Conservation (phyloP, 2,329 filamentous ascomycete genomes). For the Botryotinia globosa region DNA sequence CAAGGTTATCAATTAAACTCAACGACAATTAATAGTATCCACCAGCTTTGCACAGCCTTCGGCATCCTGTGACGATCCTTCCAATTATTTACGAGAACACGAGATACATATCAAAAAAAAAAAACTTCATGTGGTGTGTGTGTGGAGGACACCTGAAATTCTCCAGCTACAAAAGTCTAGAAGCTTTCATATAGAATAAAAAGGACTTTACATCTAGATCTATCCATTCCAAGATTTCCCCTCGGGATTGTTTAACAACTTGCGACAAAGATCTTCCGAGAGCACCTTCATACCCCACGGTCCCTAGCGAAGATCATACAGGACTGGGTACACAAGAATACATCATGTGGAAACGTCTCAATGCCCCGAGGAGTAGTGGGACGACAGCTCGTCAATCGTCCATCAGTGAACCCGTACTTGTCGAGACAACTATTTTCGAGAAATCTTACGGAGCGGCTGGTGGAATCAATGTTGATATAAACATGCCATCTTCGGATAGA, state of each 20-base stretch:
- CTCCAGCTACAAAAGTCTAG: conserved; percentile 8
- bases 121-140: background rate
- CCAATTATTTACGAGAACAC: conserved; percentile 19
- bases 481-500: conserved; percentile 26
- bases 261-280: conserved; percentile 7
- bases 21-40: background rate
- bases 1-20: background rate
- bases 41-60: conserved; percentile 14
- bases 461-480: conserved; percentile 35
- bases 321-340: conserved; percentile 17
- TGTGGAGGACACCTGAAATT: background rate
- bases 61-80: conserved; percentile 17
- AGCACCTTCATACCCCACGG: background rate
- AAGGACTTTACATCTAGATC: background rate
- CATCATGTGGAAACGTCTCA: conserved; percentile 56
- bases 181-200: background rate
- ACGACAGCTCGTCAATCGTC: conserved; percentile 39
- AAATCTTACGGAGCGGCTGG: conserved; percentile 42
- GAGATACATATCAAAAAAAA: conserved; percentile 18
- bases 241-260: background rate
- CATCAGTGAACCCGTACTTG: conserved; percentile 46
- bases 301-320: conserved; percentile 30
- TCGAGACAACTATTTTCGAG: conserved; percentile 47
- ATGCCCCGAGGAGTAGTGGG: conserved; percentile 36
- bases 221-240: background rate